Base-by-base conservation (phyloP, 257 asterid species). In the Oldenlandia corymbosa region DNA sequence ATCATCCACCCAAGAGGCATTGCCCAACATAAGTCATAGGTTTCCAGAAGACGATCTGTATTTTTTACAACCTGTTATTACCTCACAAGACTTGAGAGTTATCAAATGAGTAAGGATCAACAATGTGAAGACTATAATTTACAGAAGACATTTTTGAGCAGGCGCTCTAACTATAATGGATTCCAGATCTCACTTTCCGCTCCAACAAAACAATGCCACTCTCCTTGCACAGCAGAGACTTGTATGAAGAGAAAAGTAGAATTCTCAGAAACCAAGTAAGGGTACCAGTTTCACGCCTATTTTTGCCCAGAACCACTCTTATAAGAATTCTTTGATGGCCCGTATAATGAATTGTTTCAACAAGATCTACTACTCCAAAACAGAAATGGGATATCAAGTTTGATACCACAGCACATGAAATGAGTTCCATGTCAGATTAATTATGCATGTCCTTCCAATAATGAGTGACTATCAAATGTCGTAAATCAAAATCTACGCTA, bases 131-230 rank as follows among this genome's bases (percentile, higher is more conserved):
- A 16, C n/a, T n/a, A n/a, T n/a, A n/a, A n/a, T n/a, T n/a, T n/a
- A n/a, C n/a, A 53, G 65, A 60, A 42, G 53, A 60, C 10, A 39
- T 21, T n/a, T n/a, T n/a, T 59, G 27, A 37, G 16, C 63, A 12
- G 12, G 13, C 46, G 20, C 48, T 24, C 20, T 23, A 16, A 42
- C 26, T 5, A 24, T 6, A 10, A 14, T 58, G 63, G 39, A 39
- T 42, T 9, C 10, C 34, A 28, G 51, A 23, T 60, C 39, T 60
- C 65, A 42, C 23, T 58, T 37, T 37, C 21, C 5, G 2, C 34
- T 59, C 23, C 13, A 59, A 39, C 32, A 3, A 39, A 16, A 16
- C 28, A 42, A 5, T 26, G n/a, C 17, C 27, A 27, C 17, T 48
- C 13, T 57, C 28, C 42, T 34, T 32, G 47, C 41, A 57, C 6